Percentiles rank a stretch among this genome's conserved stretches.
Evolutionary conservation across 2,329 filamentous ascomycete species (phyloP).

Genomic region (Phaeosphaeria sp.): DNA sequence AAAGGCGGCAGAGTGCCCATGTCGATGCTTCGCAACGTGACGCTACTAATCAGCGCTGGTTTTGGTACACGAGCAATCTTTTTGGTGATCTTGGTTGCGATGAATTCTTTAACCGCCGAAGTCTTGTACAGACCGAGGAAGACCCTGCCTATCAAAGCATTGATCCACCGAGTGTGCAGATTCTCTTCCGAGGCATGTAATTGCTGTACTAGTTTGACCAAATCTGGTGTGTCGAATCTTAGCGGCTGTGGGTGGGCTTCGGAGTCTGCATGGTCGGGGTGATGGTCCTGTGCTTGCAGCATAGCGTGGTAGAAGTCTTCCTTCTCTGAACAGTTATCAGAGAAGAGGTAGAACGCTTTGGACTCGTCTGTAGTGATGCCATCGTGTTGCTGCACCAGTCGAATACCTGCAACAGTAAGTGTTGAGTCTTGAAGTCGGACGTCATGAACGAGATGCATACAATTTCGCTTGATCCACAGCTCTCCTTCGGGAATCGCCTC

Average conservation of each 20-base stretch:
- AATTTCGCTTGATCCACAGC: conserved; percentile 93
- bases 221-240: conserved; percentile 81
- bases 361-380: conserved; percentile 65
- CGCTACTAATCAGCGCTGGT: conserved; percentile 85
- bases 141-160: conserved; percentile 85
- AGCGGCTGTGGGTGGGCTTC: conserved; percentile 71
- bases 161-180: conserved; percentile 89
- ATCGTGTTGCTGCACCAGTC: conserved; percentile 71
- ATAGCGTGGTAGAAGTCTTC: conserved; percentile 98
- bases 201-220: conserved; percentile 87
- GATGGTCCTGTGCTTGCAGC: conserved; percentile 80
- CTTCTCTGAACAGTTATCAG: conserved; percentile 93
- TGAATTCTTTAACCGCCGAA: conserved; percentile 76
- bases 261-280: conserved; percentile 57
- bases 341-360: conserved; percentile 92
- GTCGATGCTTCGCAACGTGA: conserved; percentile 82
- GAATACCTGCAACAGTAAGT: conserved; percentile 57
- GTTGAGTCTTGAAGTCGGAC: background rate
- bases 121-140: conserved; percentile 91
- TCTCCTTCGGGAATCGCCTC: conserved; percentile 85
- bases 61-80: conserved; percentile 95
- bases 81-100: conserved; percentile 88
- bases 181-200: conserved; percentile 93
- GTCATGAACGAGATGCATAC: conserved; percentile 41
- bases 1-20: conserved; percentile 87